phyloP scores from a whole-genome alignment of 192 early-diverging fungal species.

The Coemansia sp. region DNA sequence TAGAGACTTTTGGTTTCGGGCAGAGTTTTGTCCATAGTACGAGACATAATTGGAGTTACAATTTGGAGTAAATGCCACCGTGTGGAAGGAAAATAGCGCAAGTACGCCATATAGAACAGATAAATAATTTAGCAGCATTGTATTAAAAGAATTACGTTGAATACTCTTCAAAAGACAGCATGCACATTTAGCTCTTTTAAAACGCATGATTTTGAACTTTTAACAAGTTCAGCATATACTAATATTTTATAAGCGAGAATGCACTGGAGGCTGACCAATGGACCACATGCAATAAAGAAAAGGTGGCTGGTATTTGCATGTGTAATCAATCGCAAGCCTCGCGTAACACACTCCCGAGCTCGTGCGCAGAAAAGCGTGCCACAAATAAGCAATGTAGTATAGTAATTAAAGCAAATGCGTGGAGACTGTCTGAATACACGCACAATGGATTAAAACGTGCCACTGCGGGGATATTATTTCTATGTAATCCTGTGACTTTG shows the following conservation, averaged over 20 bases:
- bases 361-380: not conserved
- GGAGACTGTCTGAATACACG: too few species aligned
- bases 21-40: slow-evolving; percentile 55
- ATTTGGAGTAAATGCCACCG: slow-evolving; percentile 30
- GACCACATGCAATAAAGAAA: not conserved
- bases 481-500: too few species aligned
- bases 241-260: too few species aligned
- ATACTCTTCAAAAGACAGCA: not conserved
- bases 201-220: too few species aligned
- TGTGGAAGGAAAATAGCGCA: not conserved
- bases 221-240: too few species aligned
- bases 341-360: not conserved
- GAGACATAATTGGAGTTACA: slow-evolving; percentile 50
- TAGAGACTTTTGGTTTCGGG: slow-evolving; percentile 39
- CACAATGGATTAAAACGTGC: too few species aligned
- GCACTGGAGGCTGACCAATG: not conserved
- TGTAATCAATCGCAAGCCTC: not conserved
- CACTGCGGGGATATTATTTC: too few species aligned
- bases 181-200: not conserved
- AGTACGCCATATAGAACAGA: not conserved
- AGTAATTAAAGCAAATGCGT: too few species aligned
- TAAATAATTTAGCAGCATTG: not conserved
- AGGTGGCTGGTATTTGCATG: slow-evolving; percentile 3
- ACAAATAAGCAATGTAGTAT: not conserved
- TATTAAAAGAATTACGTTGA: not conserved